Evolutionary conservation across 2,329 filamentous ascomycete genomes (phyloP).

Genomic region (Aspergillus oerlinghausenensis): DNA sequence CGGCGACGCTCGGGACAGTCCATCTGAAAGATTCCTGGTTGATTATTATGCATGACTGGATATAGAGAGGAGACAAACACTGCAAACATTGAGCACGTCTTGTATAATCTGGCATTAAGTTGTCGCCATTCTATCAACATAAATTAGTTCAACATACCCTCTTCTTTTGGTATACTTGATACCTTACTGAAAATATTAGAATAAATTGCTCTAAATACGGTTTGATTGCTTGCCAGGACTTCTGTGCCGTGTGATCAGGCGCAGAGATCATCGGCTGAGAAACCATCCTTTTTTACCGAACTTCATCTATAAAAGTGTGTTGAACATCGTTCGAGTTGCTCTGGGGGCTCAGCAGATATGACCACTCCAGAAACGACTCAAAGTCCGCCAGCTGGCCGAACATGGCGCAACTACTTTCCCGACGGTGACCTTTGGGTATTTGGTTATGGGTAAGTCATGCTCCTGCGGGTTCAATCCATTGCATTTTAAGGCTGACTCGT

Average conservation of each 20-base stretch:
- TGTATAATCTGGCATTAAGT: neutral
- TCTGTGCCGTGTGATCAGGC: neutral
- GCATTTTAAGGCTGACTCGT: slow-evolving; percentile 7
- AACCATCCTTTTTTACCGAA: neutral
- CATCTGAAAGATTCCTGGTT: no score
- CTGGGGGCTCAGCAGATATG: slow-evolving; percentile 8
- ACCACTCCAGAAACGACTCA: slow-evolving; percentile 15
- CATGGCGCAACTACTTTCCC: slow-evolving; percentile 43
- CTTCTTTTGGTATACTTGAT: neutral
- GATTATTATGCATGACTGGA: no score
- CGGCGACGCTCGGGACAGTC: no score
- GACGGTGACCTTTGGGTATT: slow-evolving; percentile 86
- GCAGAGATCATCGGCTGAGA: neutral
- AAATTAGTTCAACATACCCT: neutral
- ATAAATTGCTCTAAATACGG: neutral
- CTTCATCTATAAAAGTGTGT: neutral
- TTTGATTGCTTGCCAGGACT: neutral
- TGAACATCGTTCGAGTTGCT: slow-evolving; percentile 2
- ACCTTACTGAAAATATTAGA: neutral
- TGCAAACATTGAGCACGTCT: slow-evolving; percentile 18
- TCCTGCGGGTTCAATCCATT: neutral
- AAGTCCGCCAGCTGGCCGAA: slow-evolving; percentile 25
- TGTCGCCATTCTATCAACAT: neutral
- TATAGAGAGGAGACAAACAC: slow-evolving; percentile 16
- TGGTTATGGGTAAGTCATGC: slow-evolving; percentile 76